phyloP scores from a whole-genome alignment of 352 stramenopile species.

The Phytophthora pistaciae region DNA sequence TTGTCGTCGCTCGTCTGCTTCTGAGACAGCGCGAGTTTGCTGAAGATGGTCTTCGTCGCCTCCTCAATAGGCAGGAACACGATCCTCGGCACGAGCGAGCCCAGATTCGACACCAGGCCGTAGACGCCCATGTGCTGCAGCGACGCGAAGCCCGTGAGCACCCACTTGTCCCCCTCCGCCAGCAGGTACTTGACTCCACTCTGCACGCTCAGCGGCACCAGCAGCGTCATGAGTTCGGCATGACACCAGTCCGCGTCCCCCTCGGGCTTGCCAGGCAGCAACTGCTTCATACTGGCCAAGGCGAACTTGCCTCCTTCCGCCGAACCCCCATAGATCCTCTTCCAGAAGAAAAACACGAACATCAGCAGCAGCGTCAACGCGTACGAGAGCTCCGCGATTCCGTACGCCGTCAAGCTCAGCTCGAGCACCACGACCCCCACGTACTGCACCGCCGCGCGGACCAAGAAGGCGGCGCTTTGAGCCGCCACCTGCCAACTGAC shows the following conservation, averaged over 20 bases:
- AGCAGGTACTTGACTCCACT: slow-evolving; percentile 97
- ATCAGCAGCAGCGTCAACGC: slow-evolving; percentile 65
- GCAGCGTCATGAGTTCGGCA: slow-evolving; percentile 61
- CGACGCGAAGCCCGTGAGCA: slow-evolving; percentile 91
- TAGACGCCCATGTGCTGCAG: slow-evolving; percentile 97
- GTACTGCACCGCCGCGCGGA: slow-evolving; percentile 76
- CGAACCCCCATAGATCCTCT: slow-evolving; percentile 40
- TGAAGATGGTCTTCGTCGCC: slow-evolving; percentile 95
- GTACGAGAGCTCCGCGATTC: slow-evolving; percentile 81
- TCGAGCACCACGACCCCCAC: slow-evolving; percentile 70
- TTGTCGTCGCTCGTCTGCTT: slow-evolving; percentile 22
- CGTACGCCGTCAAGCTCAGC: slow-evolving; percentile 76
- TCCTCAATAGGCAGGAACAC: slow-evolving; percentile 98
- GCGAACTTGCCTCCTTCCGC: slow-evolving; percentile 39
- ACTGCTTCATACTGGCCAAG: slow-evolving; percentile 56
- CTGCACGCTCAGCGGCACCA: slow-evolving; percentile 90
- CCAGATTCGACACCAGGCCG: slow-evolving; percentile 95
- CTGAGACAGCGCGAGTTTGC: slow-evolving; percentile 78
- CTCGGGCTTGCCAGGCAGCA: slow-evolving; percentile 50
- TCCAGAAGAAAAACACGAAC: slow-evolving; percentile 66
- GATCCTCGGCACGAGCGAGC: slow-evolving; percentile 95
- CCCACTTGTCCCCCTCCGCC: slow-evolving; percentile 97
- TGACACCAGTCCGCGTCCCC: slow-evolving; percentile 50
- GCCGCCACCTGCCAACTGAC: slow-evolving; percentile 88
- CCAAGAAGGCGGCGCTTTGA: slow-evolving; percentile 79